Base-by-base conservation (phyloP, 2,329 filamentous ascomycete genomes). In the Phaeosphaeria sp. region DNA sequence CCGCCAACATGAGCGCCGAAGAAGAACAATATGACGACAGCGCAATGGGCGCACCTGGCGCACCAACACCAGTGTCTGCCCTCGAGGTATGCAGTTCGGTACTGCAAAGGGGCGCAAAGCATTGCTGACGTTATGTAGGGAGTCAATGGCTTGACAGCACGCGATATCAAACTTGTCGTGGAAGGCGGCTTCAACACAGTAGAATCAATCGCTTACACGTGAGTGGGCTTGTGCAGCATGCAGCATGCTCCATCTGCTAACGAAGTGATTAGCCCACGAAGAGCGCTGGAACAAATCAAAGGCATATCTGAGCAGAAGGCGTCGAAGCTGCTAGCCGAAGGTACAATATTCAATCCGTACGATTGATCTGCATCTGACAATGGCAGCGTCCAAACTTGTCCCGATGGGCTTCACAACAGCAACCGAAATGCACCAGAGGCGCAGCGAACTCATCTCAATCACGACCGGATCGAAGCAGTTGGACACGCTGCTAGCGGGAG, bases 381-480 rank as follows among this genome's bases (percentile, higher is more conserved):
- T 40, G 9, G 13, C 67, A 96, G 94, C 94, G 25, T 93, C 93
- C 1, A 99, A 97, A 78, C 86, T 98, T 51, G 95, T 99, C 0
- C 95, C 95, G 0, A 97, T 99, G 93, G 95, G 95, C 43, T 99
- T 99, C 76, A 99, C 96, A 1, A 99, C 95, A 0, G 95, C 95
- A 3, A 99, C 95, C 0, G 96, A 99, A 79, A 99, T 99, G 93
- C 96, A 99, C 75, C 92, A 94, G 69, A 90, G 95, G 64, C 89
- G 96, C 77, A 97, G 93, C 78, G 95, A 98, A 79, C 86, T 99
- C 57, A 99, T 99, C 66, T 97, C 93, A 15, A 97, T 99, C 66
- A 97, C 95, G 3, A 99, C 95, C 2, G 95, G 96, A 57, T 98
- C 95, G 8, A 99, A 99, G 80, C 93, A 97, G 73, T 86, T 99